Conservation (phyloP, 805 yeast species). For the Brettanomyces sp. region DNA sequence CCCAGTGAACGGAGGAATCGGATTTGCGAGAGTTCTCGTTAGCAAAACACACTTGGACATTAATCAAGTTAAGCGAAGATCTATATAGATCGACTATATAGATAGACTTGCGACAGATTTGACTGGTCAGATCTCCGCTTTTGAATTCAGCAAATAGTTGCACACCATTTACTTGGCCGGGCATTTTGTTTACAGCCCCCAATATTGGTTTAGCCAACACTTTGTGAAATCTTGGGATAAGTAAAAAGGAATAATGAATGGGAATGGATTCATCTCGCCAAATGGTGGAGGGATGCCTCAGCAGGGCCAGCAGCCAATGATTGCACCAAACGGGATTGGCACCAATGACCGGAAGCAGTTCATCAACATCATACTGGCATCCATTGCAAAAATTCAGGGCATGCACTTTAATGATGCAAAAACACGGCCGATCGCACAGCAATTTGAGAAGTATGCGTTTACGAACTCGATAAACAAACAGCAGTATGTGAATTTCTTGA, state of each 20-base stretch:
- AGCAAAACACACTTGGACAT: no score
- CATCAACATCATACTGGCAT: slow-evolving; percentile 21
- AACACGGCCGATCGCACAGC: slow-evolving; percentile 51
- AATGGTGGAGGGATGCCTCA: slow-evolving; percentile 1
- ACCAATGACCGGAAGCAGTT: slow-evolving; percentile 25
- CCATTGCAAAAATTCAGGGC: slow-evolving; percentile 27
- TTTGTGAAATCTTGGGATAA: no score
- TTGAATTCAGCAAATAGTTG: no score
- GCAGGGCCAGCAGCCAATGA: background rate
- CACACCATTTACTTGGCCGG: no score
- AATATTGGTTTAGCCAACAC: no score
- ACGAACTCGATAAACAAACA: slow-evolving; percentile 47
- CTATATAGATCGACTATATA: no score
- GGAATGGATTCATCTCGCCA: background rate
- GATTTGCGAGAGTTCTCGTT: no score
- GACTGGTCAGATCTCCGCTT: no score
- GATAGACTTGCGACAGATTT: no score
- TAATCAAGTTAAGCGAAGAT: no score
- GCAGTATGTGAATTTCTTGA: slow-evolving; percentile 45
- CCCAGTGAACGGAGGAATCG: no score
- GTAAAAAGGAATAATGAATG: background rate
- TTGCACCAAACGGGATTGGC: slow-evolving; percentile 13
- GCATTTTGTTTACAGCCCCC: no score
- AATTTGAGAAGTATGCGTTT: slow-evolving; percentile 60
- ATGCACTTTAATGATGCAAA: slow-evolving; percentile 25